Conservation (phyloP, 805 yeast genomes). For the Yarrowia sp. region DNA sequence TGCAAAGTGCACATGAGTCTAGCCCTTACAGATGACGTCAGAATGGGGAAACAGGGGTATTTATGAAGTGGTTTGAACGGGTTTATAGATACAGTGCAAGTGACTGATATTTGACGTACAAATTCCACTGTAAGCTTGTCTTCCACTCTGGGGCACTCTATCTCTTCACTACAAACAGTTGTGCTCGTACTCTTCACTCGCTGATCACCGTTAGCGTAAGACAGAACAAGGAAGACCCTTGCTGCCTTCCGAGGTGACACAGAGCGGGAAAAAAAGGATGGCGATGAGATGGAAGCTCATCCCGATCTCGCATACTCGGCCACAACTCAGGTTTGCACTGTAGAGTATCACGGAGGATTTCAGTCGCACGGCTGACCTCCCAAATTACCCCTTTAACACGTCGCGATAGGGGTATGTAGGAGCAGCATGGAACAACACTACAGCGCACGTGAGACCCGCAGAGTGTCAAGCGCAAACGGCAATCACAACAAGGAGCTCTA, state of each 20-base stretch:
- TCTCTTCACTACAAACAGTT: too few relatives aligned
- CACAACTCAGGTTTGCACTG: too few relatives aligned
- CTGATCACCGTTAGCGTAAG: conserved; percentile 7
- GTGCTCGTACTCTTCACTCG: neutral
- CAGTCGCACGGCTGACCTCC: conserved; percentile 13
- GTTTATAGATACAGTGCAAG: too few relatives aligned
- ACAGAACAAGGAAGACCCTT: conserved; percentile 17
- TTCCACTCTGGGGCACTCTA: too few relatives aligned
- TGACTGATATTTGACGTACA: too few relatives aligned
- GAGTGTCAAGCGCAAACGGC: too few relatives aligned
- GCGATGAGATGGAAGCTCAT: neutral
- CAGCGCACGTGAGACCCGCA: too few relatives aligned
- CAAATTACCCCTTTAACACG: conserved; percentile 17
- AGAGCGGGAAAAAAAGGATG: neutral
- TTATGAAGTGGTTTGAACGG: too few relatives aligned
- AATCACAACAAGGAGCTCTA: too few relatives aligned
- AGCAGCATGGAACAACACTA: too few relatives aligned
- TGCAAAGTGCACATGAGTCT: neutral
- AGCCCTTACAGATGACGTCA: conserved; percentile 5
- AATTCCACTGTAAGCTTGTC: too few relatives aligned
- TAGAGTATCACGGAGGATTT: too few relatives aligned
- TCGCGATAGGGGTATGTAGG: neutral
- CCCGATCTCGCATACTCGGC: neutral
- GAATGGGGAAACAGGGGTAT: neutral
- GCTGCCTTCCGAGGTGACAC: neutral